These are phyloP conservation scores for Larix kaempferi DNA, from an alignment of 75 land plant genomes.

Conservation along the genomic window DNA sequence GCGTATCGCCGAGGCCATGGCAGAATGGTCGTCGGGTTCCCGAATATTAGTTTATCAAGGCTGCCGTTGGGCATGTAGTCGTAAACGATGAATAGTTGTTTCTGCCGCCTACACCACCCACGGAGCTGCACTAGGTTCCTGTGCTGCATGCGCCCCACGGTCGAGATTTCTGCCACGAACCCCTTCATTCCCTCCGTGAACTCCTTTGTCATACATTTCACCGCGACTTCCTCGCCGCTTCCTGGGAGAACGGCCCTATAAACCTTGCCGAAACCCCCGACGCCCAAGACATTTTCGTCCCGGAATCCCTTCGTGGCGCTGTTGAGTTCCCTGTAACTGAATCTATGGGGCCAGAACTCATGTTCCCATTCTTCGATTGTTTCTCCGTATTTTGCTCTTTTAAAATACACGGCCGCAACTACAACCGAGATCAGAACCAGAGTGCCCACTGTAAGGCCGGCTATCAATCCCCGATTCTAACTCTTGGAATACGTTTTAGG, in stretches of 20 bases:
- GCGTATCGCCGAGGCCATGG: slow-evolving; percentile 8
- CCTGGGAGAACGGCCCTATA: background rate
- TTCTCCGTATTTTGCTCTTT: background rate
- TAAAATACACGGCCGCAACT: too few relatives aligned
- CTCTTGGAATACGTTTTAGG: too few relatives aligned
- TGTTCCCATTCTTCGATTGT: slow-evolving; percentile 13
- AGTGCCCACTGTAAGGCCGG: too few relatives aligned
- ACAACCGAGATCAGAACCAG: too few relatives aligned
- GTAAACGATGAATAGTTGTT: slow-evolving; percentile 32
- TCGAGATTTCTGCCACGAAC: slow-evolving; percentile 30
- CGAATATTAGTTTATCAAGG: slow-evolving; percentile 27
- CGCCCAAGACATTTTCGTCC: slow-evolving; percentile 7
- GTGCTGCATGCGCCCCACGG: slow-evolving; percentile 23
- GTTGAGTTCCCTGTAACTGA: slow-evolving; percentile 23
- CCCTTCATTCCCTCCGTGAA: slow-evolving; percentile 27
- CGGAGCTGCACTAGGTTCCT: slow-evolving; percentile 30
- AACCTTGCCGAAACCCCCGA: slow-evolving; percentile 17
- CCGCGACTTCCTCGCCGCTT: background rate
- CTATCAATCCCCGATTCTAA: too few relatives aligned
- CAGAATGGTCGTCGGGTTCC: background rate
- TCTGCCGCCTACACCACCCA: slow-evolving; percentile 23
- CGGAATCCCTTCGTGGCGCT: slow-evolving; percentile 23
- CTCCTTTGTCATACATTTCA: background rate
- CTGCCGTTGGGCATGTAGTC: slow-evolving; percentile 35
- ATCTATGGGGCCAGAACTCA: slow-evolving; percentile 8